Evolutionary conservation across 495 filamentous ascomycete genomes (phyloP), one percentile per base, ranked within the genome.

Genomic region (Cairneyella variabilis): DNA sequence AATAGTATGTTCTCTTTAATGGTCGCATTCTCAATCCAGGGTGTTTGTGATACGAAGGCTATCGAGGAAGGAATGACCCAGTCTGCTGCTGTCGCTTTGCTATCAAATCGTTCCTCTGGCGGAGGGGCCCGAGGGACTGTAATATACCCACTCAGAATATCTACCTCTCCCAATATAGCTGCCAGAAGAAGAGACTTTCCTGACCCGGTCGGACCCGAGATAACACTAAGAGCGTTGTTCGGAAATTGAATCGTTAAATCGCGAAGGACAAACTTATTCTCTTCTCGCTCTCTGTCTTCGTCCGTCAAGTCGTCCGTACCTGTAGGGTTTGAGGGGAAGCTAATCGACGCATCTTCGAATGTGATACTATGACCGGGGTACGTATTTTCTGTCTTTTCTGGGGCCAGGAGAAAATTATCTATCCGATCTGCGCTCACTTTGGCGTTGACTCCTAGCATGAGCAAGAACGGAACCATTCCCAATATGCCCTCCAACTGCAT

Each of bases 1-100:
- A 83, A 80, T 17, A 82, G 53, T 38, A 84, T 77, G 56, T 85
- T 85, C 30, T 82, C 72, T 53, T 66, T 71, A 47, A 83, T 66
- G 0, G 75, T 76, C 1, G 66, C 69, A 28, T 72, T 76, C 56
- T 80, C 75, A 25, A 85, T 71, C 82, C 82, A 84, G 3, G 82
- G 73, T 4, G 59, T 70, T 51, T 83, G 80, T 10, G 76, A 56
- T 21, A 72, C 72, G 51, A 68, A 72, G 9, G 70, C 65, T n/a
- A 69, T 66, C 0, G 70, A 62, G 1, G 68, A 70, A 18, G 75
- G 71, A 25, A 80, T 64, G 40, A 76, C 66, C 78, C 78, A 82
- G 37, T 81, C 70, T 26, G 68, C 67, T n/a, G 61, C 64, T 2
- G 62, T 74, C 14, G 76, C 76, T 48, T 61, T 48, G 0, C 71